Evolutionary conservation across 2,329 filamentous ascomycete species (phyloP), one percentile per base, ranked within the genome.

Genomic region (Calonectria pauciramosa): DNA sequence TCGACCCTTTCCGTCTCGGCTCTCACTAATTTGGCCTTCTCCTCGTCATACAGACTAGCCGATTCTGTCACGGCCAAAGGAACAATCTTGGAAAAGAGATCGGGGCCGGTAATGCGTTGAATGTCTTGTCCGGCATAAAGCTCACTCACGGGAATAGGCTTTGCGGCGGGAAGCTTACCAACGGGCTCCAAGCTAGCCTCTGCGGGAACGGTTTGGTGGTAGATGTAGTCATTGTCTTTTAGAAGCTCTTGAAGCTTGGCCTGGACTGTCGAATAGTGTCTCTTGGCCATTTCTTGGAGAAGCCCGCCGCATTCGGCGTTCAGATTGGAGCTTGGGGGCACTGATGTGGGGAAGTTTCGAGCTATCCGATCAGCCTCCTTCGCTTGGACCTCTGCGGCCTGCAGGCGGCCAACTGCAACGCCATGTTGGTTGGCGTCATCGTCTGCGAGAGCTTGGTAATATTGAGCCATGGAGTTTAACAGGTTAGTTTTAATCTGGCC

Each of bases 161-260:
- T 99, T 10, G 97, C 96, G 1, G 97, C 97, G 6, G 96, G 96
- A 20, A 99, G 89, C 84, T 99, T 99, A 4, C 96, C 91, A 64
- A 99, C 96, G 1, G 94, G 90, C 1, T 95, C 88, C 16, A 99
- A 87, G 34, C 93, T 94, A 5, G 96, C 94, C 84, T 98, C 96
- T 13, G 93, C 93, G 0, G 97, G 96, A 2, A 99, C 93, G 1
- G 92, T 93, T 80, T 99, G 95, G 83, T 99, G 97, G 82, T 99
- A 99, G 83, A 99, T 98, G 85, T 97, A 99, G 83, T 99, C 97
- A 79, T 99, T 99, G 84, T 99, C 97, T 82, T 98, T 98, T 79
- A 91, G 89, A 65, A 96, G 90, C 75, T 95, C 93, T 23, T 89
- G 88, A 28, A 98, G 87, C 83, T 94, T 96, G 75, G 96, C 94